Evolutionary conservation across 306 rosid genomes (phyloP).

Genomic region (Begonia peltatifolia): DNA sequence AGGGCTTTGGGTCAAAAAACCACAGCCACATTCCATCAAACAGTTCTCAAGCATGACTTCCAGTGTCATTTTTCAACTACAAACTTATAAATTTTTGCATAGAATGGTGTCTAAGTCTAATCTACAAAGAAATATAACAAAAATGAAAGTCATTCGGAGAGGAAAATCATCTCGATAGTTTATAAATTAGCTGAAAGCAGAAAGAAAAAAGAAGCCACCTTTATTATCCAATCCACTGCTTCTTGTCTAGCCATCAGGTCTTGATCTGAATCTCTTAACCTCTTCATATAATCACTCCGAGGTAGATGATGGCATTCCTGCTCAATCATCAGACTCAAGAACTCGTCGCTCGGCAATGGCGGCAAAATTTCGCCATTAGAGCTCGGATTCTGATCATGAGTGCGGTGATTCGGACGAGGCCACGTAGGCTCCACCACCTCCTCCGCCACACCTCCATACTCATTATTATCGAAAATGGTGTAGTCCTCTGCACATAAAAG

Average conservation of each 20-base stretch:
- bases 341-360: slow-evolving; percentile 66
- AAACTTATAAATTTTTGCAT: no score
- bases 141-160: no score
- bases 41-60: no score
- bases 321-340: slow-evolving; percentile 43
- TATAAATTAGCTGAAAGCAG: no score
- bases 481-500: slow-evolving; percentile 74
- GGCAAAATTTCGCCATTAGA: slow-evolving; percentile 32
- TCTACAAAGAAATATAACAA: no score
- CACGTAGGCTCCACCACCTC: slow-evolving; percentile 21
- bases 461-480: slow-evolving; percentile 39
- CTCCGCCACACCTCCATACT: slow-evolving; percentile 19
- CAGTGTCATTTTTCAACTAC: no score
- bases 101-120: no score
- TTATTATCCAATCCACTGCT: slow-evolving; percentile 73
- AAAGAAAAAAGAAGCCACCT: slow-evolving; percentile 37
- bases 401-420: slow-evolving; percentile 21
- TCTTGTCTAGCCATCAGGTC: slow-evolving; percentile 53
- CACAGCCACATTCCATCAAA: no score
- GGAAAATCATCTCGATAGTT: no score
- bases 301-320: slow-evolving; percentile 54
- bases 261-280: slow-evolving; percentile 46
- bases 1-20: background rate
- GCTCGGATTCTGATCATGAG: slow-evolving; percentile 10
- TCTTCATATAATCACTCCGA: slow-evolving; percentile 37